Evolutionary conservation across 352 stramenopile genomes (phyloP), one percentile per base, ranked within the genome.

Genomic region (Globisporangium heterothallicum): DNA sequence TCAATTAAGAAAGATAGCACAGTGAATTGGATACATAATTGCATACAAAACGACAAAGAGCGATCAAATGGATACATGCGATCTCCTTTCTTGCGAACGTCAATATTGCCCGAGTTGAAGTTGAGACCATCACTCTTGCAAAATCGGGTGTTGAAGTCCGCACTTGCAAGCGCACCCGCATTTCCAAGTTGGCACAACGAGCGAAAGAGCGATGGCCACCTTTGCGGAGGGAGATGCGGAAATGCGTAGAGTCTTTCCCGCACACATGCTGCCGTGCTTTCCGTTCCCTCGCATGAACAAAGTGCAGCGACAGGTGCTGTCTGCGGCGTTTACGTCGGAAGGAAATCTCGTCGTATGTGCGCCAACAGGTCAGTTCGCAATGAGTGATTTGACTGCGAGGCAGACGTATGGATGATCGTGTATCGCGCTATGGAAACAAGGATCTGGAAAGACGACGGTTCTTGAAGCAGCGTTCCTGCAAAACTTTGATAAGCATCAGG

Each of bases 51-150:
- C 12, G 34, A 42, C 24, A 38, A 21, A n/a, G 29, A 21, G 34
- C 32, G 42, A 30, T 24, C 42, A 53, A 34, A 12, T 18, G n/a
- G 3, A 13, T 24, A 1, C 9, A 43, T 48, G 26, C 32, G 48
- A 36, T 16, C 30, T 35, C 8, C 58, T 58, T 38, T 58, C 48
- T 47, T 60, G n/a, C 54, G 6, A 60, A 58, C 35, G 35, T 38
- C 21, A 43, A 29, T 9, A 54, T 14, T 14, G 21, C 19, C 24
- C 18, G 55, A 32, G 35, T 65, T 64, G 48, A 64, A 56, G 60
- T 80, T 72, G 61, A 64, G 56, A 84, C 62, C 63, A 80, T 80
- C 74, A 88, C 50, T 86, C 70, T 58, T 27, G 8, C 42, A 51
- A 16, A 14, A 13, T 7, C 27, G n/a, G 26, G 22, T 21, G 13